Evolutionary conservation across 2,329 filamentous ascomycete genomes (phyloP), one percentile per base, ranked within the genome.

Genomic region (Penicillium sp.): DNA sequence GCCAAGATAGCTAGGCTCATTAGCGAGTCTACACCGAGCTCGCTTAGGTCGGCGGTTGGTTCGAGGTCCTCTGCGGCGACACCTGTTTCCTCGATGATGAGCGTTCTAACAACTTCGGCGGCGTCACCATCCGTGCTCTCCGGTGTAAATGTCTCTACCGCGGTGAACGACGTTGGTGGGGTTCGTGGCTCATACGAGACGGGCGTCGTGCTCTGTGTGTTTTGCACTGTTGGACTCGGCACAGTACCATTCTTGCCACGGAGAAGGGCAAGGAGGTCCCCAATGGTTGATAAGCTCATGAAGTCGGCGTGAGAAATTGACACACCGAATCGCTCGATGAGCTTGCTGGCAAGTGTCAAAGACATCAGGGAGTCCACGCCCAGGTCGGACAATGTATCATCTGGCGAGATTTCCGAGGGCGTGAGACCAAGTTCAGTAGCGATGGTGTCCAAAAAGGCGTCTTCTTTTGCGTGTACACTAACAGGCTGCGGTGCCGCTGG

Each of bases 351-450:
- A 11, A 55, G 21, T 0, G 41, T 46, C 4, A 55, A 11, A 5
- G 38, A 17, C 38, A 55, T n/a, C 0, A 55, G 41, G 3, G 52
- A 55, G 17, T 55, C 52, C 21, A 55, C 17, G 26, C 52, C 52
- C 11, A 46, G 38, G 3, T 26, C 41, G 11, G 11, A 13, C 1
- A 55, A 31, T 7, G 23, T 55, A 5, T 66, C 64, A 9, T 72
- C 67, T 35, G 70, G 67, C 0, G 58, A 54, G 15, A 77, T 58
- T 2, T 73, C 69, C 1, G 56, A 49, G 4, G 66, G 13, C 0
- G 70, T 66, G 0, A 76, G 41, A 7, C 59, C 71, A 1, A 64
- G 61, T 54, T 76, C 71, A 4, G 64, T 60, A 19, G 73, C 73
- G 48, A 76, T 72, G 19, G 73, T 49, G 15, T 44, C 53, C 3